A percentile compares a stretch with the other conserved stretches of the same genome.
Evolutionary conservation across 1,284 basidiomycete species (phyloP).

Genomic region (Tranzscheliella williamsii): DNA sequence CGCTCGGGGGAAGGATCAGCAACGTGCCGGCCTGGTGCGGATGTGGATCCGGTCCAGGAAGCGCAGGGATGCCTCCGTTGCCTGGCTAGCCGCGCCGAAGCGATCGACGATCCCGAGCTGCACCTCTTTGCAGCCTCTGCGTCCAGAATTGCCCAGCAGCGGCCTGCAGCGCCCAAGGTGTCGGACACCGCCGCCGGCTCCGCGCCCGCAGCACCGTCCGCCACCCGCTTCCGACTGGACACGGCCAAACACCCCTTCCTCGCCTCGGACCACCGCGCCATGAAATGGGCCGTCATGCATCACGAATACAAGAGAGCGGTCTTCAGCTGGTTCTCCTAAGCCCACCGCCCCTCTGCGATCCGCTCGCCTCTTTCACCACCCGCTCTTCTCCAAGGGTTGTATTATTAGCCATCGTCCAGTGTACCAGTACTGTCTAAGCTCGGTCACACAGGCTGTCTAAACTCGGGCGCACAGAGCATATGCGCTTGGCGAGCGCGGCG

Average conservation of each 20-base stretch:
- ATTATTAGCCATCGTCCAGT: too few relatives aligned
- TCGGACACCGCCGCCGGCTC: not conserved
- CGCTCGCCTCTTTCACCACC: too few relatives aligned
- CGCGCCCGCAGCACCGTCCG: not conserved
- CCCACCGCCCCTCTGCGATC: too few relatives aligned
- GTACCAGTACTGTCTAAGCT: too few relatives aligned
- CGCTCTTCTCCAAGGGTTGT: too few relatives aligned
- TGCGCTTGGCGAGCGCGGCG: not conserved
- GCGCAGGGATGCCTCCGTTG: slow-evolving; percentile 12
- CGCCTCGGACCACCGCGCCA: slow-evolving; percentile 22
- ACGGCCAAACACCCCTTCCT: slow-evolving; percentile 16
- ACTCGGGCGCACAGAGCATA: too few relatives aligned
- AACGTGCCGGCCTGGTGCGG: not conserved
- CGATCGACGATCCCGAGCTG: slow-evolving; percentile 14
- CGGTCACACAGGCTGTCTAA: too few relatives aligned
- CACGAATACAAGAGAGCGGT: slow-evolving; percentile 32
- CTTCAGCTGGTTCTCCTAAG: slow-evolving; percentile 14
- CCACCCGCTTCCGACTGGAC: slow-evolving; percentile 15
- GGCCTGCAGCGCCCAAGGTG: slow-evolving; percentile 17
- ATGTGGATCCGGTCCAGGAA: not conserved
- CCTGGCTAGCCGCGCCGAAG: slow-evolving; percentile 7
- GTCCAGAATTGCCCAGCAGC: slow-evolving; percentile 24
- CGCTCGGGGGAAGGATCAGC: too few relatives aligned
- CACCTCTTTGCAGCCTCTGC: slow-evolving; percentile 14
- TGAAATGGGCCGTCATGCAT: slow-evolving; percentile 44